Evolutionary conservation across 2,329 filamentous ascomycete species (phyloP), one percentile per base, ranked within the genome.

Genomic region (Penicillium sp.): DNA sequence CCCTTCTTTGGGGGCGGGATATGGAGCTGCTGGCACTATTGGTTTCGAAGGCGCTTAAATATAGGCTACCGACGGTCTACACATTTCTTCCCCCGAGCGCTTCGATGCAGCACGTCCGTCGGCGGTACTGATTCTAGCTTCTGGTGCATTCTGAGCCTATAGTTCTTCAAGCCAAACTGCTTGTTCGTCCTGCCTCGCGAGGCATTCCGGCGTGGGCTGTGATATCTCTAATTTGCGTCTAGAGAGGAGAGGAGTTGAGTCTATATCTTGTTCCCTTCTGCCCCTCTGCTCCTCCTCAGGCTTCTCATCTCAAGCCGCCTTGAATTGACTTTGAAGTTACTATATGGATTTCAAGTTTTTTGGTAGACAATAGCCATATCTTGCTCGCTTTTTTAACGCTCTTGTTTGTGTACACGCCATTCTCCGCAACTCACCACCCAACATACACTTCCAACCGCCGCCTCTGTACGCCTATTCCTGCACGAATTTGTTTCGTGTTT

Each of bases 31-130:
- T 49, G 45, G 50, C 37, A 59, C 55, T 58, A 62, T 55, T 59
- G 60, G 47, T 61, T 62, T 56, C 51, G 49, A 56, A 63, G 64
- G 68, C 69, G 69, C 69, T 72, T 71, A 70, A 69, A 68, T 65
- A 65, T 63, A 69, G 66, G 63, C 60, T 59, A 61, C 67, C 61
- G 55, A 69, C 58, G 58, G 57, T 59, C 61, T 64, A 54, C 56
- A 59, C 45, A 40, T 45, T 27, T n/a, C 30, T 43, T 45, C 30
- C 50, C 30, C 61, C 32, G 40, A 55, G 57, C 57, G 46, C 54
- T 56, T 56, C 56, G 53, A 51, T 66, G 68, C 67, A 63, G 64
- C 62, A 66, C 63, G 62, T 63, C 52, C 54, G 57, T 59, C 55
- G 60, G 66, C 68, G 68, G 60, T 61, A 66, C 58, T 56, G 51